phyloP scores from a whole-genome alignment of 2,329 filamentous ascomycete species.

The Cryphonectria carpinicola region DNA sequence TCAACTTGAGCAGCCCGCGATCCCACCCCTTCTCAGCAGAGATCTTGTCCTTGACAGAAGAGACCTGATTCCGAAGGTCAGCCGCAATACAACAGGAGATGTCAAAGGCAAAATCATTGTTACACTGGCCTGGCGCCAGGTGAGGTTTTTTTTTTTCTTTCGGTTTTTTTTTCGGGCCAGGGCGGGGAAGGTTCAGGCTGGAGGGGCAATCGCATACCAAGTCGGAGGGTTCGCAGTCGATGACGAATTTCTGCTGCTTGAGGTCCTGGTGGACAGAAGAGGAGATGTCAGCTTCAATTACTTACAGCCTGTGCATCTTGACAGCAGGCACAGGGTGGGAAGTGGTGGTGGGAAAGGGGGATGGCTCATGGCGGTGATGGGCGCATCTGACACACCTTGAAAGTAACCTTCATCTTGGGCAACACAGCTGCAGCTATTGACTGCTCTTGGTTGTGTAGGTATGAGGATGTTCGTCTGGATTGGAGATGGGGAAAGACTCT shows the following conservation, averaged over 20 bases:
- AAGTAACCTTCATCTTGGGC: constrained; percentile 70
- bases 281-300: constrained; percentile 28
- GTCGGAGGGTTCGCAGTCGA: constrained; percentile 92
- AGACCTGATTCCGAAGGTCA: constrained; percentile 63
- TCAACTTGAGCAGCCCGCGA: constrained; percentile 86
- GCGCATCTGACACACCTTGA: constrained; percentile 55
- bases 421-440: constrained; percentile 40
- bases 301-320: constrained; percentile 13
- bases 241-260: constrained; percentile 97
- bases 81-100: constrained; percentile 30
- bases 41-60: constrained; percentile 90
- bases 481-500: constrained; percentile 13
- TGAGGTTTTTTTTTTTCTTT: not conserved
- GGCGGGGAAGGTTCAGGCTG: constrained; percentile 26
- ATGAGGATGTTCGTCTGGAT: not conserved
- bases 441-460: constrained; percentile 29
- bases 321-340: not conserved
- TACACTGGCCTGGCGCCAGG: not conserved
- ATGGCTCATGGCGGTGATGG: not conserved
- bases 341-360: not conserved
- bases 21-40: constrained; percentile 93
- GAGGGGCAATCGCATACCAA: constrained; percentile 66
- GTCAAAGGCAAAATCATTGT: not conserved
- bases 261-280: constrained; percentile 70
- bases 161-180: not conserved